Evolutionary conservation across 495 filamentous ascomycete genomes (phyloP), one percentile per base, ranked within the genome.

Genomic region (Aspergillus affinis): DNA sequence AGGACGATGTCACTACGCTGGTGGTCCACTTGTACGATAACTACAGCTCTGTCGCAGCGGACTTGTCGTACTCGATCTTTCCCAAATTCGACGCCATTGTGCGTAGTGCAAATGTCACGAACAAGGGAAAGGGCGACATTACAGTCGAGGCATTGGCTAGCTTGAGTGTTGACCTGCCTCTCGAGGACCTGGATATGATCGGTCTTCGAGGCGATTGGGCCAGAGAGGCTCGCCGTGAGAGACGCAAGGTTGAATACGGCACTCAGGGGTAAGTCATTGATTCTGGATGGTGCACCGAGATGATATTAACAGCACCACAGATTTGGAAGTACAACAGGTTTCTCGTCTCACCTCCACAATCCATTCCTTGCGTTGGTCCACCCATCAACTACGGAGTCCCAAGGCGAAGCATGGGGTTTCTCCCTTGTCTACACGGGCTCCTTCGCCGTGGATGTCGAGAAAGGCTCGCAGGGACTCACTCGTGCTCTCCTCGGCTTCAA

Each of bases 31-130:
- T 84, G 46, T 78, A 79, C 60, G 82, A 84, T 59, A 73, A 77
- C 18, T 77, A 78, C 60, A 79, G 80, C 21, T 65, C 73, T 29
- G 69, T 84, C 20, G 73, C 74, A 0, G 82, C 80, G 0, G 80
- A 78, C 27, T 58, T 84, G 60, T 76, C 75, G 18, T 84, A 85
- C 58, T 84, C 81, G 3, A 75, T 85, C 45, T 85, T 85, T 51
- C 81, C 80, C 0, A 61, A 69, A 32, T 78, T 81, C 60, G 75
- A 84, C 60, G 79, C 81, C 1, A 69, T 85, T 51, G 76, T 75
- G n/a, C 75, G 82, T 26, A 83, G 79, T 64, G 81, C 79, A 51
- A 69, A 70, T 36, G 69, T 85, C 51, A 81, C 75, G 4, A 85
- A 85, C 51, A 75, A 78, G 50, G 79, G 81, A 46, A 71, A 70